These are phyloP conservation scores for Aspergillus jensenii DNA, from an alignment of 2,329 filamentous ascomycete species.

Conservation along the genomic window DNA sequence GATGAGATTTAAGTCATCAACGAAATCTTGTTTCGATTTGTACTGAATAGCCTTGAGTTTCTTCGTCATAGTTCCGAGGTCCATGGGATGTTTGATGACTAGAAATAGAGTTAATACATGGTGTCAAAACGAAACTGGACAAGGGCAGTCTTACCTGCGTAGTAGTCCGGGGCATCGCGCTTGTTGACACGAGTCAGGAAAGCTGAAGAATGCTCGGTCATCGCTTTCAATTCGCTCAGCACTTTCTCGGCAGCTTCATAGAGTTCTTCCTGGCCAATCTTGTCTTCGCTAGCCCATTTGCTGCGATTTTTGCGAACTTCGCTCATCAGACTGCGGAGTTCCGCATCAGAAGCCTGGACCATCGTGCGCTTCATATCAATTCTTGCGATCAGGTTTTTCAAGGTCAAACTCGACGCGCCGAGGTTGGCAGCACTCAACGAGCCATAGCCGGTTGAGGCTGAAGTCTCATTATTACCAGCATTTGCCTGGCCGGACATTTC, in stretches of 20 bases:
- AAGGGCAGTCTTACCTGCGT: constrained; percentile 65
- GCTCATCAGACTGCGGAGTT: constrained; percentile 88
- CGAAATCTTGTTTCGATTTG: constrained; percentile 91
- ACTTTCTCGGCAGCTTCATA: constrained; percentile 98
- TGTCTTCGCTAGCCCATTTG: constrained; percentile 98
- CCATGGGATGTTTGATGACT: constrained; percentile 98
- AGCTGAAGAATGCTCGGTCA: constrained; percentile 95
- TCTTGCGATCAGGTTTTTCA: constrained; percentile 94
- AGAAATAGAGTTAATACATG: constrained; percentile 24
- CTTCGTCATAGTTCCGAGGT: constrained; percentile 96
- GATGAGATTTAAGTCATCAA: constrained; percentile 88
- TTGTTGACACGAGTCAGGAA: constrained; percentile 96
- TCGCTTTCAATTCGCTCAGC: constrained; percentile 91
- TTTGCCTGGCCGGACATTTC: constrained; percentile 73
- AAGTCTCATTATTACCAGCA: constrained; percentile 56
- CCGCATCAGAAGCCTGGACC: constrained; percentile 88
- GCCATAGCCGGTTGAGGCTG: constrained; percentile 69
- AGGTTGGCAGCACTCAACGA: constrained; percentile 91
- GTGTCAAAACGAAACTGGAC: neutral
- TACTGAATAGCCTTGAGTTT: constrained; percentile 80
- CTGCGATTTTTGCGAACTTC: constrained; percentile 97
- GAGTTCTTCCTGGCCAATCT: constrained; percentile 94
- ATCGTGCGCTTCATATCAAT: constrained; percentile 91
- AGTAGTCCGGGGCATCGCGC: constrained; percentile 93
- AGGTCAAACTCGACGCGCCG: constrained; percentile 88